These are phyloP conservation scores for Fraxinus nigra DNA, from an alignment of 305 asterid genomes.

Conservation along the genomic window DNA sequence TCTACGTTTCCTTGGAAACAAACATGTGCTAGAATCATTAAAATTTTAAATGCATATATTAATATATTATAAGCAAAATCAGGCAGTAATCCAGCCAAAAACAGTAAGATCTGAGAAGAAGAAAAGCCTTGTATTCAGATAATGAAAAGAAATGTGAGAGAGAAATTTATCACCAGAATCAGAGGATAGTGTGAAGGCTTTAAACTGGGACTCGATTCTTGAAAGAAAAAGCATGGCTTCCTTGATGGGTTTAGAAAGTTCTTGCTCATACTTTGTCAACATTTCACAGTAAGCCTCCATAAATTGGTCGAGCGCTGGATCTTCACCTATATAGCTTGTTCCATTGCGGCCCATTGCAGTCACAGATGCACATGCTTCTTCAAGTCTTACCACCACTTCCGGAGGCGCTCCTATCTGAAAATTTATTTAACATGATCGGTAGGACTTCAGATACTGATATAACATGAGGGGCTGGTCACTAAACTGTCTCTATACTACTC, in stretches of 20 bases:
- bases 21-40: constrained; percentile 44
- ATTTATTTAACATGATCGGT: not conserved
- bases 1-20: constrained; percentile 44
- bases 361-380: constrained; percentile 70
- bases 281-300: constrained; percentile 99
- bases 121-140: constrained; percentile 4
- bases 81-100: constrained; percentile 28
- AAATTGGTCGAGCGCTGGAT: constrained; percentile 90
- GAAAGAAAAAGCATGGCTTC: constrained; percentile 94
- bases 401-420: constrained; percentile 96
- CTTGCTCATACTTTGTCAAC: constrained; percentile 85
- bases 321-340: constrained; percentile 59
- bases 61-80: constrained; percentile 22
- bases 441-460: not conserved
- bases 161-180: constrained; percentile 34
- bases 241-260: constrained; percentile 82
- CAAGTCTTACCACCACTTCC: constrained; percentile 82
- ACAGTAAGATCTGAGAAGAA: constrained; percentile 35
- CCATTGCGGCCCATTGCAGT: constrained; percentile 35
- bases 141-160: not conserved
- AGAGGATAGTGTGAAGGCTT: constrained; percentile 58
- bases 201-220: constrained; percentile 77
- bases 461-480: not conserved
- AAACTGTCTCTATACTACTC: not conserved
- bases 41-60: not conserved